Conservation (phyloP, 2,329 filamentous ascomycete species). For the Fusarium equiseti region DNA sequence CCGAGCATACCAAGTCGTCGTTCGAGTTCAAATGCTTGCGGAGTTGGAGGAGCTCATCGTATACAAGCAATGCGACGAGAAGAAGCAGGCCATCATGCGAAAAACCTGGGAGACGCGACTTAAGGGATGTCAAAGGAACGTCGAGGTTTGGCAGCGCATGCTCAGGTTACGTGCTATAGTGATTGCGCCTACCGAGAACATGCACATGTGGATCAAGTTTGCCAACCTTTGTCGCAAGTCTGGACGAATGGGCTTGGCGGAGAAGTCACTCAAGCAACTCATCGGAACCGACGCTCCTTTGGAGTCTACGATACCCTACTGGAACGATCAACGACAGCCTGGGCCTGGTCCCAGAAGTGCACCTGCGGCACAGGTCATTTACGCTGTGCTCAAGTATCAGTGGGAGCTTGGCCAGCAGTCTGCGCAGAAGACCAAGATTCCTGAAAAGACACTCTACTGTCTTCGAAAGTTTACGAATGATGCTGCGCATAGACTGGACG, state of each 20-base stretch:
- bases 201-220: slow-evolving; percentile 99
- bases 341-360: slow-evolving; percentile 57
- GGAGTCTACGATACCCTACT: slow-evolving; percentile 71
- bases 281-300: slow-evolving; percentile 77
- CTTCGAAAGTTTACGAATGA: slow-evolving; percentile 72
- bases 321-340: slow-evolving; percentile 55
- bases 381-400: slow-evolving; percentile 96
- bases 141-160: slow-evolving; percentile 99
- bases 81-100: slow-evolving; percentile 91
- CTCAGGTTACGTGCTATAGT: slow-evolving; percentile 93
- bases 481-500: slow-evolving; percentile 66
- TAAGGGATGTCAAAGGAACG: slow-evolving; percentile 94
- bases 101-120: slow-evolving; percentile 96
- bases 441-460: slow-evolving; percentile 69
- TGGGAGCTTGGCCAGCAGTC: slow-evolving; percentile 85
- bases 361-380: slow-evolving; percentile 83
- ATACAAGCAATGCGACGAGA: slow-evolving; percentile 94
- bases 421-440: slow-evolving; percentile 57
- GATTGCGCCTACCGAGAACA: slow-evolving; percentile 90
- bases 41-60: slow-evolving; percentile 98
- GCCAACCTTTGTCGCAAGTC: slow-evolving; percentile 98
- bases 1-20: slow-evolving; percentile 95
- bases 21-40: slow-evolving; percentile 98
- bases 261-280: slow-evolving; percentile 94
- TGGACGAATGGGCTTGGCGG: slow-evolving; percentile 90